phyloP scores from a whole-genome alignment of 371 early-diverging fungal genomes.

The Apophysomyces trapeziformis region DNA sequence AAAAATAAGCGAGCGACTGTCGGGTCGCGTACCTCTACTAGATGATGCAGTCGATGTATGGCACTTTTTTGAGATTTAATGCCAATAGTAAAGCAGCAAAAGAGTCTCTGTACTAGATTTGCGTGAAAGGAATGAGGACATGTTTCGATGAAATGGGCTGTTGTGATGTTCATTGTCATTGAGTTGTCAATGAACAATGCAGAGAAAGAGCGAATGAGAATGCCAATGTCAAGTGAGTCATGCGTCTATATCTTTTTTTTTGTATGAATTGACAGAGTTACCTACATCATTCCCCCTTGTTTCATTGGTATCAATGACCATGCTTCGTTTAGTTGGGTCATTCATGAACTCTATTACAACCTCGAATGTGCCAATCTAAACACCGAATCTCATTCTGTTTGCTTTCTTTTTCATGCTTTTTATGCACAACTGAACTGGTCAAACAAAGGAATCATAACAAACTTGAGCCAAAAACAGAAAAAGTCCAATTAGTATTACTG shows the following conservation, averaged over 20 bases:
- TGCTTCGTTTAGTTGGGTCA: constrained; percentile 9
- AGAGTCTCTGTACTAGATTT: background rate
- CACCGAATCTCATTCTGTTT: background rate
- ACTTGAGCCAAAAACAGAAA: too few species aligned
- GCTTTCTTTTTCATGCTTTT: background rate
- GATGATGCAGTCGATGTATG: background rate
- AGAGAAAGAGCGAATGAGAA: background rate
- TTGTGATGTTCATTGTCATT: background rate
- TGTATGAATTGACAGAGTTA: constrained; percentile 2
- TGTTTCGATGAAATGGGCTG: background rate
- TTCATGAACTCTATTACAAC: constrained; percentile 1
- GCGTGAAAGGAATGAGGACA: background rate
- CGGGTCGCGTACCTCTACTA: background rate
- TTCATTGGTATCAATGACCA: constrained; percentile 5
- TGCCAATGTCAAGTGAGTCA: background rate
- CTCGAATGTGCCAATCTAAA: background rate
- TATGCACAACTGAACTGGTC: too few species aligned
- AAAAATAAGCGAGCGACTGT: background rate
- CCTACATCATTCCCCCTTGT: constrained; percentile 3
- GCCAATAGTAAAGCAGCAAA: background rate
- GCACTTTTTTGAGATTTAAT: background rate
- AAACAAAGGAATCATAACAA: too few species aligned
- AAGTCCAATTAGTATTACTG: too few species aligned
- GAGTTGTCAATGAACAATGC: background rate
- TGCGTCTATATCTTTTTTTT: too few species aligned